These are phyloP conservation scores for Nymphaea thermarum DNA, from an alignment of 164 flowering plant genomes.

Conservation along the genomic window DNA sequence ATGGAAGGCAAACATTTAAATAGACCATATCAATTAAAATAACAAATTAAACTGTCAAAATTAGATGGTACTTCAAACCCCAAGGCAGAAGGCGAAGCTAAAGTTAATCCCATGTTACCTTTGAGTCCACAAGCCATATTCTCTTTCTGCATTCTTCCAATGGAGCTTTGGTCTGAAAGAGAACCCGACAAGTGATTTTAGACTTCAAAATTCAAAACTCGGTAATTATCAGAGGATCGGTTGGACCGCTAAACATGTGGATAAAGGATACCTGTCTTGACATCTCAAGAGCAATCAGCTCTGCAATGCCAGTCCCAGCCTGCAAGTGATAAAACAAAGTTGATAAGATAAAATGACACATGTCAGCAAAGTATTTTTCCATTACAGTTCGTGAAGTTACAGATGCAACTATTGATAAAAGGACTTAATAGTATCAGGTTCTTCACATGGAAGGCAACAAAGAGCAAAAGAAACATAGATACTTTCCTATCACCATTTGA, in stretches of 20 bases:
- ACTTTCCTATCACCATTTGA: not conserved
- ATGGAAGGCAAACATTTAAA: not conserved
- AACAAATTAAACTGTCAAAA: not conserved
- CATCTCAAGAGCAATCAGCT: conserved; percentile 83
- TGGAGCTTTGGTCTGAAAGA: conserved; percentile 56
- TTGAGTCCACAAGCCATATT: conserved; percentile 94
- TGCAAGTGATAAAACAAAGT: conserved; percentile 16
- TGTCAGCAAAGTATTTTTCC: no score
- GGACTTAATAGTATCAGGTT: not conserved
- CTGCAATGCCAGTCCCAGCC: conserved; percentile 97
- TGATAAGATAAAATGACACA: not conserved
- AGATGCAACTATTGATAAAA: no score
- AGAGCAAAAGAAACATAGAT: not conserved
- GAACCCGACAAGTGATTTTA: not conserved
- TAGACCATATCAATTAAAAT: no score
- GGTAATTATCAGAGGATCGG: not conserved
- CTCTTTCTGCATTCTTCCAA: conserved; percentile 72
- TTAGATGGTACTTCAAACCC: not conserved
- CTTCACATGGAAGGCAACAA: not conserved
- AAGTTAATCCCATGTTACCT: conserved; percentile 30
- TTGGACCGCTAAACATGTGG: not conserved
- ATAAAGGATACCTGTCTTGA: conserved; percentile 48
- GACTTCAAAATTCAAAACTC: not conserved
- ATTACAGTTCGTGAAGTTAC: no score
- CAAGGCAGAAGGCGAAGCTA: not conserved